These are phyloP conservation scores for Leccinellum luteum DNA, from an alignment of 768 basidiomycete genomes.

Conservation along the genomic window DNA sequence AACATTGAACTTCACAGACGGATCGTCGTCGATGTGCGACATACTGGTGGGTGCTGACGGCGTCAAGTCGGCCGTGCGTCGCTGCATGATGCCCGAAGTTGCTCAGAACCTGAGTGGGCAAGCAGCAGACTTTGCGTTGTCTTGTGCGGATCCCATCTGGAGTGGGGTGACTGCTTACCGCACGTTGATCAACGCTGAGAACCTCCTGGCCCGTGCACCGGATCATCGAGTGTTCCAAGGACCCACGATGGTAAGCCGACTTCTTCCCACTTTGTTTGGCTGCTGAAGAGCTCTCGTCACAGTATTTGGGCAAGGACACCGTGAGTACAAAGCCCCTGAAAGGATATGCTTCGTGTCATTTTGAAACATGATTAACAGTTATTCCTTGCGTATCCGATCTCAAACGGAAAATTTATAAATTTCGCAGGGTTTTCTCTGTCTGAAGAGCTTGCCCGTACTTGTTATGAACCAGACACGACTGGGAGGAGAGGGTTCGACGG, in stretches of 20 bases:
- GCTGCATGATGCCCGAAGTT: conserved; percentile 33
- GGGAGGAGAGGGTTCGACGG: conserved; percentile 20
- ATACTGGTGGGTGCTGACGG: conserved; percentile 72
- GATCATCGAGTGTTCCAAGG: conserved; percentile 47
- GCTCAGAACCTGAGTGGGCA: conserved; percentile 33
- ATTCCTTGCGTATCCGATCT: conserved; percentile 58
- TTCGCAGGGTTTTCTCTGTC: conserved; percentile 55
- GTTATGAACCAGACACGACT: conserved; percentile 25
- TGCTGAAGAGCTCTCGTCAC: background rate
- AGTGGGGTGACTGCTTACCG: conserved; percentile 61
- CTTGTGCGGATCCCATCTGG: conserved; percentile 53
- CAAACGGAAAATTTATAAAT: conserved; percentile 57
- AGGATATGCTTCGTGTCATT: background rate
- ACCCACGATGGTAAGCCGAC: conserved; percentile 44
- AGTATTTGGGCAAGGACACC: conserved; percentile 59
- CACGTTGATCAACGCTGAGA: conserved; percentile 52
- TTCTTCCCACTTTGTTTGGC: background rate
- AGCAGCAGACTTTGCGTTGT: conserved; percentile 41
- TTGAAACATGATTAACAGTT: conserved; percentile 38
- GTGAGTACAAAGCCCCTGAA: conserved; percentile 27
- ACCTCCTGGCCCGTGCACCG: conserved; percentile 40
- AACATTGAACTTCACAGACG: conserved; percentile 59
- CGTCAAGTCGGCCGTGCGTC: conserved; percentile 51
- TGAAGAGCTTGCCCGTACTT: conserved; percentile 50
- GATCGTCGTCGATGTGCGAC: conserved; percentile 57